These are phyloP conservation scores for Spergularia marina DNA, from an alignment of 148 eudicot genomes.

Conservation along the genomic window DNA sequence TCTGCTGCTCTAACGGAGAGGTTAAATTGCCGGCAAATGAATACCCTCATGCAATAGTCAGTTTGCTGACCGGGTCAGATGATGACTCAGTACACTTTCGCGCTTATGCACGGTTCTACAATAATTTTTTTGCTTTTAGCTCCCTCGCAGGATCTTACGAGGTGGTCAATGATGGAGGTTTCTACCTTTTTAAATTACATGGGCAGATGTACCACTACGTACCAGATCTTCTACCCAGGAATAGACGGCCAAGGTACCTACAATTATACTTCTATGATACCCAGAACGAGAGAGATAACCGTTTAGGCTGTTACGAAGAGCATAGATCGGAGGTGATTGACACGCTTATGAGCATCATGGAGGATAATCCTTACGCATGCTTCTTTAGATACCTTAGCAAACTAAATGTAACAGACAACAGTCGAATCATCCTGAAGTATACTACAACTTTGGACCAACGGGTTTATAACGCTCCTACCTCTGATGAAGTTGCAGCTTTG, in stretches of 20 bases:
- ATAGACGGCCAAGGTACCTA: not conserved
- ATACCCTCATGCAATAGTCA: not conserved
- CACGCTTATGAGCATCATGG: not conserved
- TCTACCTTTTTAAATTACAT: not conserved
- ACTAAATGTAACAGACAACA: not conserved
- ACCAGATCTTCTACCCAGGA: not conserved
- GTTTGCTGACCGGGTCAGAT: not conserved
- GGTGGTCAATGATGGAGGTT: not conserved
- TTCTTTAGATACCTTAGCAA: not conserved
- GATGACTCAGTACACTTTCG: not conserved
- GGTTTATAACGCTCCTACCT: slow-evolving; percentile 2
- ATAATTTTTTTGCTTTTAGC: not conserved
- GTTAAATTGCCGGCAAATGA: not conserved
- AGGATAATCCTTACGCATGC: not conserved
- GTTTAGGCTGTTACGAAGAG: too few species aligned
- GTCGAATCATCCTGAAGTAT: not conserved
- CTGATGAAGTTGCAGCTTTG: not conserved
- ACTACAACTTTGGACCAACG: not conserved
- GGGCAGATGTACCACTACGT: not conserved
- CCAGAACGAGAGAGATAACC: not conserved
- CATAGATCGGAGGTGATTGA: not conserved
- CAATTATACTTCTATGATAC: not conserved
- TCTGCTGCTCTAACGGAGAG: not conserved
- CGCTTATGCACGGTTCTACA: not conserved
- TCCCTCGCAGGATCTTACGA: not conserved